These are phyloP conservation scores for Fremontodendron californicum DNA, from an alignment of 345 rosid genomes.

Conservation along the genomic window DNA sequence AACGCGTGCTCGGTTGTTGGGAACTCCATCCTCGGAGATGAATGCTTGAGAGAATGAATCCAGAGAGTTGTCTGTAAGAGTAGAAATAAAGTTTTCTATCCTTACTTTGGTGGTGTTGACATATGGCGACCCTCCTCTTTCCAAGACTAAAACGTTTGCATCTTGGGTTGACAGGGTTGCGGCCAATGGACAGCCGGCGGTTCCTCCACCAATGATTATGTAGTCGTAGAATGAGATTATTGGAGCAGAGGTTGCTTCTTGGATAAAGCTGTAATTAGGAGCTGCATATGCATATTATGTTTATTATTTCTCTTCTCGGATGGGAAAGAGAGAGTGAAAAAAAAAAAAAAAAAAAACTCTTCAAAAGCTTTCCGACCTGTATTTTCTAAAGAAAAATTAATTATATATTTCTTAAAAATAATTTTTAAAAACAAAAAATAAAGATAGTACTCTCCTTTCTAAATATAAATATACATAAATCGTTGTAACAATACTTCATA, in stretches of 20 bases:
- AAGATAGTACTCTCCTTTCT: too few species aligned
- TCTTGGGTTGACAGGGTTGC: conserved; percentile 54
- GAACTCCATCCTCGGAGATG: conserved; percentile 67
- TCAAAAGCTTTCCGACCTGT: too few species aligned
- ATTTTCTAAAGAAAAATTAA: too few species aligned
- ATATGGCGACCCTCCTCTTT: conserved; percentile 60
- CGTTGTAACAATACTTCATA: too few species aligned
- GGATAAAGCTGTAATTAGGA: conserved; percentile 44
- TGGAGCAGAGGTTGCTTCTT: conserved; percentile 53
- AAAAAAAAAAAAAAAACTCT: too few species aligned
- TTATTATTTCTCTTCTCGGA: not conserved
- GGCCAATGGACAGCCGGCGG: conserved; percentile 70
- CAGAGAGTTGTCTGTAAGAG: conserved; percentile 33
- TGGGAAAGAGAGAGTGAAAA: not conserved
- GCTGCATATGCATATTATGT: conserved; percentile 26
- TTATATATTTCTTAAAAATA: too few species aligned
- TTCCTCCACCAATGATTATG: conserved; percentile 71
- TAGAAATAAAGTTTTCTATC: conserved; percentile 31
- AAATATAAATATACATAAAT: too few species aligned
- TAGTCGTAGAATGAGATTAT: conserved; percentile 40
- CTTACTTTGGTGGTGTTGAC: conserved; percentile 37
- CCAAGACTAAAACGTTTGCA: conserved; percentile 55
- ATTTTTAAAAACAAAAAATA: too few species aligned
- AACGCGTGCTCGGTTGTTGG: conserved; percentile 60
- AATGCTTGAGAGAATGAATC: conserved; percentile 54